Evolutionary conservation across 2,329 filamentous ascomycete species (phyloP), one percentile per base, ranked within the genome.

Genomic region (Diaporthe ampelina): DNA sequence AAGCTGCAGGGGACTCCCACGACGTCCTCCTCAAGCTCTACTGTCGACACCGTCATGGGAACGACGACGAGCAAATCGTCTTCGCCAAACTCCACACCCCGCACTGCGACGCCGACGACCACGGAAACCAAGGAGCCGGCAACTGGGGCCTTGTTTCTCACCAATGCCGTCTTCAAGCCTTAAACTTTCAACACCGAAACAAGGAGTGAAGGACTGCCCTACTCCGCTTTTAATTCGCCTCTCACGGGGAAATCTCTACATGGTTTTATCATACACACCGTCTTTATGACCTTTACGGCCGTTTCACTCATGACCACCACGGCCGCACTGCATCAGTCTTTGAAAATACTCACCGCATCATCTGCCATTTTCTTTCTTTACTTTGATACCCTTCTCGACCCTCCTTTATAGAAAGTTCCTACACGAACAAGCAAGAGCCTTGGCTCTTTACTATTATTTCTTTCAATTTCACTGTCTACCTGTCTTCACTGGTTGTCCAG

Each of bases 161-260:
- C 87, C 59, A 86, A 83, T 59, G 86, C 87, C 54, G 88, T 89
- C 48, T 89, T 89, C 79, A 84, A 84, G 71, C 86, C 87, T 3
- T 76, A 78, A 59, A 56, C 32, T 26, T 56, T 29, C 10, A 26
- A 32, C 43, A 61, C 24, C 48, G 43, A 29, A 19, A n/a, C 13
- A 13, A 43, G 32, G n/a, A 52, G 57, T 26, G 5, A 50, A 35
- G 45, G 48, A 26, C 29, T 40, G 7, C 17, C 45, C 48, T 68
- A 29, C 32, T 40, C 48, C 63, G 8, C 32, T 29, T 21, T 54
- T 68, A 68, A 68, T 68, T 40, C 17, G 48, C 40, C 35, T 15
- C 56, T 29, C 15, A 32, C 19, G 26, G 43, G 40, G 32, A 35
- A 15, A 32, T 67, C 48, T 58, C 40, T 26, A 24, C n/a, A 43